Percentiles rank a stretch among this genome's conserved stretches.
Conservation (phyloP, 2,329 filamentous ascomycete species). For the Claviceps capensis region DNA sequence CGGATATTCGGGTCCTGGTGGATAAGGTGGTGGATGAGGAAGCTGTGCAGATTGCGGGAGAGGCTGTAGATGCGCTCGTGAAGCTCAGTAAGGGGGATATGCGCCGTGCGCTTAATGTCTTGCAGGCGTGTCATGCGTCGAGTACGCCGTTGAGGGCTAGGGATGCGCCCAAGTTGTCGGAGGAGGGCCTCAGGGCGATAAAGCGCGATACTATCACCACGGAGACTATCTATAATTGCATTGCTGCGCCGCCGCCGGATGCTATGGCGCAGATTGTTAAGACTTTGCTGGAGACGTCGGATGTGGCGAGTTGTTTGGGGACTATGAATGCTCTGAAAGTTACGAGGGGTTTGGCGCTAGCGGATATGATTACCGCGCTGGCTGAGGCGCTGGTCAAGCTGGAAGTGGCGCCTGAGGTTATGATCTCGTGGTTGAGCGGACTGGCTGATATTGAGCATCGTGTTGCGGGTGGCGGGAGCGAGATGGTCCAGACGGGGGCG, state of each 20-base stretch:
- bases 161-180: slow-evolving; percentile 42
- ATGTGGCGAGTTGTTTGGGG: slow-evolving; percentile 78
- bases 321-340: slow-evolving; percentile 83
- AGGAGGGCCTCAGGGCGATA: slow-evolving; percentile 39
- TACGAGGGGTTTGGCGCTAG: slow-evolving; percentile 73
- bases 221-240: slow-evolving; percentile 93
- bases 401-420: slow-evolving; percentile 73
- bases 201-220: slow-evolving; percentile 70
- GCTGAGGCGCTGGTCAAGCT: slow-evolving; percentile 70
- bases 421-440: slow-evolving; percentile 84
- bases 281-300: slow-evolving; percentile 69
- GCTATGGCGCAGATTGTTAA: slow-evolving; percentile 76
- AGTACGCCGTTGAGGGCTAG: slow-evolving; percentile 58
- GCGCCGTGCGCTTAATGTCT: slow-evolving; percentile 83
- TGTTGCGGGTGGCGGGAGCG: slow-evolving; percentile 73
- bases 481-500: slow-evolving; percentile 82
- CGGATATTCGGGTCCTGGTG: slow-evolving; percentile 71
- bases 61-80: slow-evolving; percentile 74
- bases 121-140: slow-evolving; percentile 92
- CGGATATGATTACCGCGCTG: slow-evolving; percentile 81
- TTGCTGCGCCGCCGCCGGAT: slow-evolving; percentile 82
- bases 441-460: slow-evolving; percentile 88
- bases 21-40: slow-evolving; percentile 86
- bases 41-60: slow-evolving; percentile 64
- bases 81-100: slow-evolving; percentile 89